Base-by-base conservation (phyloP, 208 protist species). In the Leishmania lainsoni region DNA sequence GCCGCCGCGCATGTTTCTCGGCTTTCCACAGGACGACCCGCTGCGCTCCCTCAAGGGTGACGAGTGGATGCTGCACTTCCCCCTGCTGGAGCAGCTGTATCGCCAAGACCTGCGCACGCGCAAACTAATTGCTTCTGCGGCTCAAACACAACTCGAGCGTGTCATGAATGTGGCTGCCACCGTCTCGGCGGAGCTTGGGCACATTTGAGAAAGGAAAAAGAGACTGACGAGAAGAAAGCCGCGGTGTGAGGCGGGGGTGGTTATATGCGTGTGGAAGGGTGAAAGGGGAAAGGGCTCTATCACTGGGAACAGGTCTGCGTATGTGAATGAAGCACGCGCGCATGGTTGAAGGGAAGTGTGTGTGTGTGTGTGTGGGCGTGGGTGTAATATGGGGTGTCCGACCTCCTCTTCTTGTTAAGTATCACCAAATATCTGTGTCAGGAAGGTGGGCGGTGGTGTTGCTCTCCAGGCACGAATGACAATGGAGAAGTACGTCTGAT, bases 1-100 rank as follows among this genome's bases (percentile, higher is more conserved):
- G 26, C 87, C 92, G 2, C 90, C 93, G 12, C 86, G 87, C 20
- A 92, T 97, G 89, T 98, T 97, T 79, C 87, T 96, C 9, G 83
- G 88, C 12, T 90, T 95, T 56, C 83, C 70, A 48, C 90, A 96
- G 63, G 86, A 89, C 20, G 91, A 94, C 42, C 86, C 91, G 5
- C 74, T 87, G 52, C 84, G 72, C n/a, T 81, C 89, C 14, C 59
- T 94, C 32, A 81, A 84, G 9, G 92, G 85, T 2, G 89, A 91
- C 52, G 89, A 96, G 72, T 89, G 86, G 84, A 78, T 97, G 26
- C 54, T 96, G 56, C 89, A 95, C 70, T 80, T 82, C 14, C 87
- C 92, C 42, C 71, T 97, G 42, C 73, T 98, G 54, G 69, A 86
- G 45, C 73, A 86, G 49, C 81, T 96, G 54, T 92, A 88, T 58